These are phyloP conservation scores for Metschnikowia vanudenii DNA, from an alignment of 805 yeast species.

Conservation along the genomic window DNA sequence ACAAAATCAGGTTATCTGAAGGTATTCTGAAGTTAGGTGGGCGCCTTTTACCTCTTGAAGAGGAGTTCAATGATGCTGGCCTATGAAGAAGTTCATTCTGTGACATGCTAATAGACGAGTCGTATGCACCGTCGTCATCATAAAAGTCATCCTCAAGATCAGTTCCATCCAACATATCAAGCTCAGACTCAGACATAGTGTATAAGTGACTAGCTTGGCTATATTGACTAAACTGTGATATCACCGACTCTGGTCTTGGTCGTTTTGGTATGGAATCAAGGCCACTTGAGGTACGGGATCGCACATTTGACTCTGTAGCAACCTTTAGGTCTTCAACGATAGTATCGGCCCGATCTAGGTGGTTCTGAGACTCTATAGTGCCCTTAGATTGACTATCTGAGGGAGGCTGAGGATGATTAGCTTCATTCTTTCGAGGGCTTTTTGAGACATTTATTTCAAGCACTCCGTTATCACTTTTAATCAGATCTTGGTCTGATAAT, in stretches of 20 bases:
- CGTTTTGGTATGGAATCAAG: slow-evolving; percentile 7
- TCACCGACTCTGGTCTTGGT: slow-evolving; percentile 40
- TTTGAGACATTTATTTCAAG: slow-evolving; percentile 3
- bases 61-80: slow-evolving; percentile 16
- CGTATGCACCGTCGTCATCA: slow-evolving; percentile 38
- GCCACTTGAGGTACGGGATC: background rate
- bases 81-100: slow-evolving; percentile 25
- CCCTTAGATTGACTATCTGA: background rate
- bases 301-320: background rate
- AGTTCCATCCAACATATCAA: slow-evolving; percentile 39
- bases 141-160: slow-evolving; percentile 36
- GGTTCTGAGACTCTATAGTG: background rate
- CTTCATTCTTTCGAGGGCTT: background rate
- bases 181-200: slow-evolving; percentile 42
- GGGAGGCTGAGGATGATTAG: background rate
- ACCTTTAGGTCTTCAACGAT: background rate
- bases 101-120: slow-evolving; percentile 37
- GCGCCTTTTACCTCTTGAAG: slow-evolving; percentile 21
- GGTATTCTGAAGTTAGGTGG: slow-evolving; percentile 35
- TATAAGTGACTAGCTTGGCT: slow-evolving; percentile 43
- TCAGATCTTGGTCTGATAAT: slow-evolving; percentile 1
- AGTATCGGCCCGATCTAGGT: background rate
- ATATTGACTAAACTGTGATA: slow-evolving; percentile 39
- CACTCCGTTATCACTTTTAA: slow-evolving; percentile 5
- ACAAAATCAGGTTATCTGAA: slow-evolving; percentile 36